Conservation (phyloP, 345 rosid species). For the Salix brachista region DNA sequence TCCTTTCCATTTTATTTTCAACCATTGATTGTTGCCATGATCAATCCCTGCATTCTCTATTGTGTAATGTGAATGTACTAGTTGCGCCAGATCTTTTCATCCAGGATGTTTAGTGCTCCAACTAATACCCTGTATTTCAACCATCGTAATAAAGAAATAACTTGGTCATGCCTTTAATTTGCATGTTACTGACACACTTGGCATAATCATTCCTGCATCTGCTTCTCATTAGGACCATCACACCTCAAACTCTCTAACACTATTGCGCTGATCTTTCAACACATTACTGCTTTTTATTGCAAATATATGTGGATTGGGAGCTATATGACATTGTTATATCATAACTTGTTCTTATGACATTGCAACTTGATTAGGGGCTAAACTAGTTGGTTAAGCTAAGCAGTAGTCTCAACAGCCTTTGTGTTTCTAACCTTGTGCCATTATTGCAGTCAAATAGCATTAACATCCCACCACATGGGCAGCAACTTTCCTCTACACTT, state of each 20-base stretch:
- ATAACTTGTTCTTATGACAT: neutral
- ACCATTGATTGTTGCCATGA: neutral
- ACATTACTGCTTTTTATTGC: neutral
- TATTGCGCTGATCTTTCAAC: neutral
- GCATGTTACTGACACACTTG: neutral
- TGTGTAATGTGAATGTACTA: neutral
- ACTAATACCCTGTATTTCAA: neutral
- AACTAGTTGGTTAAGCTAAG: neutral
- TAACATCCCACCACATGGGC: slow-evolving; percentile 35
- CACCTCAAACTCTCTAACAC: neutral
- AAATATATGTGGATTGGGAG: neutral
- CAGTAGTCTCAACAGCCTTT: neutral
- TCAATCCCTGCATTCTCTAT: neutral
- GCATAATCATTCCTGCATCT: neutral
- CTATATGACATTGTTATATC: neutral
- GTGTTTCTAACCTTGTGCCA: slow-evolving; percentile 1
- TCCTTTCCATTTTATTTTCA: neutral
- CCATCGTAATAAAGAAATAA: neutral
- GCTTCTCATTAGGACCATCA: neutral
- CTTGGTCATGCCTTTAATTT: no score
- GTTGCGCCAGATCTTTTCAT: neutral
- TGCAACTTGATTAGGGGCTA: neutral
- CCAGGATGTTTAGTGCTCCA: neutral
- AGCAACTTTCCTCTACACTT: slow-evolving; percentile 46
- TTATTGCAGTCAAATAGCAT: slow-evolving; percentile 47